phyloP scores from a whole-genome alignment of 2,329 filamentous ascomycete genomes.

The Botrytis aclada region DNA sequence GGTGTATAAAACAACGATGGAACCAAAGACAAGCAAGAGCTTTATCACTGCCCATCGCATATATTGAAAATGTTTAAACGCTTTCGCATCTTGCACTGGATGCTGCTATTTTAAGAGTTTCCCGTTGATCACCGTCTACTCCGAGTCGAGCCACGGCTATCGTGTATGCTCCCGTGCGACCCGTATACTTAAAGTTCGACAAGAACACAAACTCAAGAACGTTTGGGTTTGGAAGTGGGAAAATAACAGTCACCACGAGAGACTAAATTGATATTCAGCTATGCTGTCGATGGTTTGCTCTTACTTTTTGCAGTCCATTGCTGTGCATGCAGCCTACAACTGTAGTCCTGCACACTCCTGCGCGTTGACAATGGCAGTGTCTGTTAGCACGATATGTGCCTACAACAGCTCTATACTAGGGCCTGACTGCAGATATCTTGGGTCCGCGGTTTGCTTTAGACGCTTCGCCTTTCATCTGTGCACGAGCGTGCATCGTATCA shows the following conservation, averaged over 20 bases:
- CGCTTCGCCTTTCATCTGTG: constrained; percentile 60
- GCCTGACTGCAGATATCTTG: constrained; percentile 63
- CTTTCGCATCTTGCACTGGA: background rate
- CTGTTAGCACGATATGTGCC: constrained; percentile 50
- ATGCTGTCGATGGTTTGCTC: constrained; percentile 55
- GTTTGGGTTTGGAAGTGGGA: background rate
- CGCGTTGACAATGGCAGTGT: constrained; percentile 60
- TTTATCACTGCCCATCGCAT: background rate
- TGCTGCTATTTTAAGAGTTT: background rate
- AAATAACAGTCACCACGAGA: background rate
- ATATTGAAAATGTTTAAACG: background rate
- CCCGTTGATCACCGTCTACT: background rate
- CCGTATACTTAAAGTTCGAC: background rate
- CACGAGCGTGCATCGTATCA: constrained; percentile 60
- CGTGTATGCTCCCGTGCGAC: too few species aligned
- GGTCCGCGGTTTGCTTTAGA: constrained; percentile 69
- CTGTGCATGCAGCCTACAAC: constrained; percentile 55
- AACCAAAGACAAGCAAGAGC: background rate
- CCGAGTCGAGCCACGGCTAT: background rate
- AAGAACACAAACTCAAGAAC: background rate
- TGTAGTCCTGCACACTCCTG: constrained; percentile 54
- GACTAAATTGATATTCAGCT: constrained; percentile 39
- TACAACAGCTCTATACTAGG: constrained; percentile 64
- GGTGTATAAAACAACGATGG: background rate
- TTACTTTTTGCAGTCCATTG: constrained; percentile 59